Percentiles rank a stretch among this genome's conserved stretches.
Evolutionary conservation across 805 yeast species (phyloP).

Genomic region (Priceomyces fermenticarens): DNA sequence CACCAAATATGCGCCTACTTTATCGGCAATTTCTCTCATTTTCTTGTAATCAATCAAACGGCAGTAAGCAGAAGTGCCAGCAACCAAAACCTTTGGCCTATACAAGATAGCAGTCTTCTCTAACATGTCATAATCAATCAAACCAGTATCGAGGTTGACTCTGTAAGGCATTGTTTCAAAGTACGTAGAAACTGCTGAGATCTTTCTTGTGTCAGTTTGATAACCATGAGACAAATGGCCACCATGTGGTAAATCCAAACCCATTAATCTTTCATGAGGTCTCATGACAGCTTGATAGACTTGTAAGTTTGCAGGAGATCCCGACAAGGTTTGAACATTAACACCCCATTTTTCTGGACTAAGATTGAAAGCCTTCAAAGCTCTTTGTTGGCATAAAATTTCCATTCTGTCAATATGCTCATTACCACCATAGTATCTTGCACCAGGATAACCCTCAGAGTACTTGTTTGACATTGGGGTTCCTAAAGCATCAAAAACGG

Average conservation of each 20-base stretch:
- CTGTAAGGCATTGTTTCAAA: conserved; percentile 98
- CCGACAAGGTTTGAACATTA: conserved; percentile 91
- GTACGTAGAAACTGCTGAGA: conserved; percentile 88
- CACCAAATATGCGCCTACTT: conserved; percentile 87
- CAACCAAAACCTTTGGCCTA: conserved; percentile 93
- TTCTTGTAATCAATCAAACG: conserved; percentile 85
- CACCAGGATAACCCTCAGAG: conserved; percentile 98
- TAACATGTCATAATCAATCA: conserved; percentile 87
- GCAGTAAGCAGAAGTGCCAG: conserved; percentile 96
- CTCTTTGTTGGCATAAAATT: conserved; percentile 85
- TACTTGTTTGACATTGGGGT: conserved; percentile 97
- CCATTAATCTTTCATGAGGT: conserved; percentile 93
- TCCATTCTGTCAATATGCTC: conserved; percentile 92
- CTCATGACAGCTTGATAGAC: conserved; percentile 87
- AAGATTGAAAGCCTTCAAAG: conserved; percentile 76
- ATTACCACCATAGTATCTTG: conserved; percentile 97
- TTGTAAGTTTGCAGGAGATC: conserved; percentile 95
- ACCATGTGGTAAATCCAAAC: conserved; percentile 96
- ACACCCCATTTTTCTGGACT: conserved; percentile 92
- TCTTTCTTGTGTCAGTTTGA: conserved; percentile 86
- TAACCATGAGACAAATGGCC: conserved; percentile 98
- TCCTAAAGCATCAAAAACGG: conserved; percentile 92
- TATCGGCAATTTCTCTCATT: conserved; percentile 88
- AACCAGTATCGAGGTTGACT: conserved; percentile 78
- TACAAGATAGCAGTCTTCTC: conserved; percentile 78